Base-by-base conservation (phyloP, 768 basidiomycete genomes). In the Pleurotus djamor region DNA sequence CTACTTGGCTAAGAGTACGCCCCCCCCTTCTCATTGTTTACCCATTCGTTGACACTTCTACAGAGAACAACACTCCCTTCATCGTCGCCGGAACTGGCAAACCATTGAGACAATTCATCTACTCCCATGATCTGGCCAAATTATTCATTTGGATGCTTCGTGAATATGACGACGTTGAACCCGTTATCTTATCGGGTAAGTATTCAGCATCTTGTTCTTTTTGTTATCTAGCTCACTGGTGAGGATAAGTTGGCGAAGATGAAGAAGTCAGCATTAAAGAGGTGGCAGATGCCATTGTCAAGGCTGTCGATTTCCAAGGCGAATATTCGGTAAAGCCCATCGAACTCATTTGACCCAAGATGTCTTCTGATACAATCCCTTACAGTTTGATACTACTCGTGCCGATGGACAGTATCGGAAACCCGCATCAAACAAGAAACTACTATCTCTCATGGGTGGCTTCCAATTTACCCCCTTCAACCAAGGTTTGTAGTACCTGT, bases 351-450 rank as follows among this genome's bases (percentile, higher is more conserved):
- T 48, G 48, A 28, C 21, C 21, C 21, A 45, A 28, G 9, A 43
- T 52, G 28, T 44, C 59, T 57, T 50, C 34, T 36, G 44, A 16
- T 44, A 17, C 33, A 52, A 13, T 35, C 21, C 16, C 43, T n/a
- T 52, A 13, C 64, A 94, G 91, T 97, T 95, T 72, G 94, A 97
- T 73, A 84, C 87, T 36, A 78, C 83, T 28, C 84, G 85, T 55
- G 86, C 95, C 7, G 96, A 98, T 67, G 95, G 96, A 1, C 96
- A 98, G 72, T 96, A 88, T 83, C 88, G 95, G 65, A 98, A 98
- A 75, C 95, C 96, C 0, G 96, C 96, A 14, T 94, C 93, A 38
- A 98, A 98, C 74, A 86, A 83, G 67, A 96, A 96, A 72, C 77
- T 97, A 5, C 69, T 92, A 51, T 74, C 73, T n/a, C 76, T 91